These are phyloP conservation scores for Craterostigma plantagineum DNA, from an alignment of 257 asterid genomes.

Conservation along the genomic window DNA sequence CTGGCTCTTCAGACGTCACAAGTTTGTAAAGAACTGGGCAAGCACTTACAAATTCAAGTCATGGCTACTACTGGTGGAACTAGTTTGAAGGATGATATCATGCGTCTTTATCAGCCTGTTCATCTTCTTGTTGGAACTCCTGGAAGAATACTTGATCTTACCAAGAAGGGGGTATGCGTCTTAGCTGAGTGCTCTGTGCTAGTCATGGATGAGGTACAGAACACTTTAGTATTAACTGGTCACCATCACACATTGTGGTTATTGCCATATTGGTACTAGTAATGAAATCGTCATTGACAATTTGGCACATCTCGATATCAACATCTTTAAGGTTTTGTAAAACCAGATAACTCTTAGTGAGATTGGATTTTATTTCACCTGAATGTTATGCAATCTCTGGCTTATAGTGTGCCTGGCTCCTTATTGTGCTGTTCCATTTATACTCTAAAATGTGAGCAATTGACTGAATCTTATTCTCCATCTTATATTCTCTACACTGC, in stretches of 20 bases:
- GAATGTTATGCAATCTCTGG: no score
- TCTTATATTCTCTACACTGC: conserved; percentile 3
- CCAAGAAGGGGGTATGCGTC: conserved; percentile 47
- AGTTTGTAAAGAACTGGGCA: conserved; percentile 85
- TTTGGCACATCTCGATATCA: no score
- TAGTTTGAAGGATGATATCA: conserved; percentile 76
- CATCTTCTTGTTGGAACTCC: conserved; percentile 92
- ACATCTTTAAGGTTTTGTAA: no score
- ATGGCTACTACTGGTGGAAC: conserved; percentile 93
- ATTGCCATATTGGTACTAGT: no score
- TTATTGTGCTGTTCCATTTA: no score
- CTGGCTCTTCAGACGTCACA: conserved; percentile 83
- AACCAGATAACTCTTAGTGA: no score
- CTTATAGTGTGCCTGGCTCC: no score
- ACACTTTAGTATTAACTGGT: no score
- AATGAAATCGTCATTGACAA: no score
- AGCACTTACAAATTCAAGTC: conserved; percentile 55
- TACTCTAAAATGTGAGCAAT: neutral
- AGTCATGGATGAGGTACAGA: conserved; percentile 68
- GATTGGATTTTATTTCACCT: no score
- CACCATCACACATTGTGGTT: neutral
- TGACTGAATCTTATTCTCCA: no score
- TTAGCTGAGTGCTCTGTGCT: conserved; percentile 52
- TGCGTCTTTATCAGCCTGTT: conserved; percentile 87
- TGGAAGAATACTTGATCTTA: conserved; percentile 79